Evolutionary conservation across 2,329 filamentous ascomycete species (phyloP).

Genomic region (Colletotrichum chrysophilum): DNA sequence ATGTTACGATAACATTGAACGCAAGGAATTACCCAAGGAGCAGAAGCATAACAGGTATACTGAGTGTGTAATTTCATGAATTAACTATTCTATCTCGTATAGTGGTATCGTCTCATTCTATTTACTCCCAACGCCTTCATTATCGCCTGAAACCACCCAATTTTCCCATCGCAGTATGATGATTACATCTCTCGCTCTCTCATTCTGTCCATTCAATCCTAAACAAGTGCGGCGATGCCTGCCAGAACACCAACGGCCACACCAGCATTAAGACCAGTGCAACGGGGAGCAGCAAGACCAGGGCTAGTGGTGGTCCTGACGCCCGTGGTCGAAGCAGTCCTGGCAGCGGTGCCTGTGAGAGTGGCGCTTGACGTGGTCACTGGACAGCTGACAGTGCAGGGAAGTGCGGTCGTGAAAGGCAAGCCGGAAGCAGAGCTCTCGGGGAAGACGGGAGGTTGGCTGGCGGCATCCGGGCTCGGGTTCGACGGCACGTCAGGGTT

Average conservation of each 20-base stretch:
- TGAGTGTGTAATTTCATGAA: neutral
- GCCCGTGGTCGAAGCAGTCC: conserved; percentile 26
- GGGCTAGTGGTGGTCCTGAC: conserved; percentile 27
- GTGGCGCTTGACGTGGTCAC: conserved; percentile 30
- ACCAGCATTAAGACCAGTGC: conserved; percentile 2
- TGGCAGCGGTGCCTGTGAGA: conserved; percentile 23
- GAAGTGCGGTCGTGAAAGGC: conserved; percentile 46
- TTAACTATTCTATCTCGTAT: neutral
- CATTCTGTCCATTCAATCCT: neutral
- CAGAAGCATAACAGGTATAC: neutral
- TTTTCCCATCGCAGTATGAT: neutral
- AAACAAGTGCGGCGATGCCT: conserved; percentile 5
- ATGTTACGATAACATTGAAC: neutral
- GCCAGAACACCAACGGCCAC: neutral
- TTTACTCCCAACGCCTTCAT: neutral
- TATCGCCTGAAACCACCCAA: neutral
- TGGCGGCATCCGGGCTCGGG: conserved; percentile 41
- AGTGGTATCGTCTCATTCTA: neutral
- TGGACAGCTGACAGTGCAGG: conserved; percentile 45
- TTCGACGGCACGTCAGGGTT: conserved; percentile 43
- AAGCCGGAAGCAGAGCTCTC: conserved; percentile 26
- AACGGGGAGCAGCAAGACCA: neutral
- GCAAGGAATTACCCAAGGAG: too few relatives aligned
- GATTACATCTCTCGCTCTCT: neutral
- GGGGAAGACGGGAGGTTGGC: conserved; percentile 38